A percentile compares a stretch with the other conserved stretches of the same genome.
Conservation (phyloP, 306 rosid species). For the Prunus salicina region DNA sequence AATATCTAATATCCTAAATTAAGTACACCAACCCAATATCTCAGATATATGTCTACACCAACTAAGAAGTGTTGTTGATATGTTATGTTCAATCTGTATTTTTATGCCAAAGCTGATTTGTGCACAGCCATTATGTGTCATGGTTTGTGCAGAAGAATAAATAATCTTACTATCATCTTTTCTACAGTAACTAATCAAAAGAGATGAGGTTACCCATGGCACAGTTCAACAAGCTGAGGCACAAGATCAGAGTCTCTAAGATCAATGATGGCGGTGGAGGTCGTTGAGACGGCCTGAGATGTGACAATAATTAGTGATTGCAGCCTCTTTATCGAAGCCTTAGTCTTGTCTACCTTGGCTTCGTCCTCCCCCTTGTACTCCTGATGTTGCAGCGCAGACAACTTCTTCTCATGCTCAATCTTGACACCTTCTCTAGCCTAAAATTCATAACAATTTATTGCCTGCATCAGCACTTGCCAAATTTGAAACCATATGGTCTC, state of each 20-base stretch:
- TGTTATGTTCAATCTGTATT: background rate
- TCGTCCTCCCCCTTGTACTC: constrained; percentile 94
- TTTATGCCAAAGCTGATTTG: background rate
- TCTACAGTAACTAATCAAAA: background rate
- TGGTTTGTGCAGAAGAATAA: background rate
- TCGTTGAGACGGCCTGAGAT: constrained; percentile 94
- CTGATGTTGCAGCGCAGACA: constrained; percentile 73
- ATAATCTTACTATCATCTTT: no score
- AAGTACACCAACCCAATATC: constrained; percentile 5
- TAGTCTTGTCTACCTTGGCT: constrained; percentile 84
- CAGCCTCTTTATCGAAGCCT: constrained; percentile 75
- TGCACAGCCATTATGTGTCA: background rate
- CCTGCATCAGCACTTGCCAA: constrained; percentile 30
- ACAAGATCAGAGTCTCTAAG: constrained; percentile 90
- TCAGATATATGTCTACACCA: no score
- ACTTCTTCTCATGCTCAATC: constrained; percentile 89
- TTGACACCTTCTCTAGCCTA: constrained; percentile 90
- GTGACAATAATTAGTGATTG: constrained; percentile 86
- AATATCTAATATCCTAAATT: background rate
- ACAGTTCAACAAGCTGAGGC: constrained; percentile 90
- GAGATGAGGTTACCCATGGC: constrained; percentile 72
- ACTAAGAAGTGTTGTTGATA: background rate
- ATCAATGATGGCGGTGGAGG: constrained; percentile 74
- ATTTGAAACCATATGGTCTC: constrained; percentile 25
- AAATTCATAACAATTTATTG: constrained; percentile 27